Evolutionary conservation across 768 basidiomycete genomes (phyloP), one percentile per base, ranked within the genome.

Genomic region (Daedaleopsis nitida): DNA sequence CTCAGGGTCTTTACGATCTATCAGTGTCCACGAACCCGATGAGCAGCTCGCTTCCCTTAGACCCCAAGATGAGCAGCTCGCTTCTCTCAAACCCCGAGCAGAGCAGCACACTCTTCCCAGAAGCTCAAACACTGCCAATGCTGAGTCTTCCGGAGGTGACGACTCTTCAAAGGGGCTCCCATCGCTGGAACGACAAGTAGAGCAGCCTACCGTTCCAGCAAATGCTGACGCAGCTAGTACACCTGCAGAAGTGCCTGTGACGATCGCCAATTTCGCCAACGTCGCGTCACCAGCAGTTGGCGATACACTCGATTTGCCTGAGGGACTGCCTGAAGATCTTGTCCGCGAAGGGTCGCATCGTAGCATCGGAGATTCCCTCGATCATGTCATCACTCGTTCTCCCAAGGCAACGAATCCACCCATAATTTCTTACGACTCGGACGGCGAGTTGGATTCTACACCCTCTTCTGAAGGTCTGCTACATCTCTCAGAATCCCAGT

Each of bases 11-110:
- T 19, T 76, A 14, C 57, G 69, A 23, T 32, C 24, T 5, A 55
- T 70, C n/a, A 64, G 64, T 11, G 14, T 56, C 24, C 14, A 49
- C 1, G 62, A 68, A 37, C 49, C 55, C 16, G 51, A 52, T 27
- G 32, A 37, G 5, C 24, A 38, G 27, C 66, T 85, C 49, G 74
- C 75, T 39, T 70, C 68, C 42, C 71, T 80, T 5, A 42, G 13
- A 21, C 48, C 47, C 11, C 35, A 16, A 37, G 24, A 27, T 13
- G 17, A 3, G 3, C 43, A 21, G 51, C 27, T 14, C n/a, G 32
- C 42, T 3, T 17, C n/a, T 2, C 44, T 17, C 5, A 32, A 7
- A 32, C n/a, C 47, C 11, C 35, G 11, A 37, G 24, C 37, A 16
- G 17, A 3, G 3, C 43, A 21, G 51, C 27, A 17, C n/a, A 42